Evolutionary conservation across 306 rosid species (phyloP), one percentile per base, ranked within the genome.

Genomic region (Canavalia gladiata): DNA sequence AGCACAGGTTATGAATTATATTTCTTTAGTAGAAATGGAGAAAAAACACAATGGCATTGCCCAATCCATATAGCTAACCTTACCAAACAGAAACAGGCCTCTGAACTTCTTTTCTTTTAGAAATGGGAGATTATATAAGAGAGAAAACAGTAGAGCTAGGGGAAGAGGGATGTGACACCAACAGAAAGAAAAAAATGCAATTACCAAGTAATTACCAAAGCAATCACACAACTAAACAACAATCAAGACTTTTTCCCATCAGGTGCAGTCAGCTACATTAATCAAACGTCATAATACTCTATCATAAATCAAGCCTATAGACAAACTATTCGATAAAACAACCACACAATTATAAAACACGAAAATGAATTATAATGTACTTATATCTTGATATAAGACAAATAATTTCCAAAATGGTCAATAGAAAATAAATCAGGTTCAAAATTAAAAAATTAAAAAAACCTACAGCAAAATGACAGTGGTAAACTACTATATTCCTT

Each of bases 321-420:
- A 18, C 25, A 18, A 18, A 18, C 25, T 18, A 18, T 18, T 18
- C 25, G 25, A 18, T 0, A 18, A 18, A 37, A 37, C 41, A 37
- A 37, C 41, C 41, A 2, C 41, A 37, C 41, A 37, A 37, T 56
- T 5, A 18, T 13, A 42, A 74, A 74, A 66, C 79, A 43, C 18
- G 68, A 30, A 74, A 29, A 82, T 10, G 34, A 65, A 25, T 74
- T 54, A 50, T 25, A 80, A 68, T 10, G 3, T 9, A 59, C 60
- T 57, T 67, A 3, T 37, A 79, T 34, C 41, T 60, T n/a, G 57
- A 83, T 75, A 8, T 4, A n/a, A 2, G 63, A 11, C 12, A 49
- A 75, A 79, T 11, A 66, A 51, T 30, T 12, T 49, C 11, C 55
- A 75, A 84, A 68, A 35, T 4, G 28, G 58, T 50, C n/a, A 25